Conservation (phyloP, 228 moss, liverwort and hornwort genomes). For the Sphagnum fallax region DNA sequence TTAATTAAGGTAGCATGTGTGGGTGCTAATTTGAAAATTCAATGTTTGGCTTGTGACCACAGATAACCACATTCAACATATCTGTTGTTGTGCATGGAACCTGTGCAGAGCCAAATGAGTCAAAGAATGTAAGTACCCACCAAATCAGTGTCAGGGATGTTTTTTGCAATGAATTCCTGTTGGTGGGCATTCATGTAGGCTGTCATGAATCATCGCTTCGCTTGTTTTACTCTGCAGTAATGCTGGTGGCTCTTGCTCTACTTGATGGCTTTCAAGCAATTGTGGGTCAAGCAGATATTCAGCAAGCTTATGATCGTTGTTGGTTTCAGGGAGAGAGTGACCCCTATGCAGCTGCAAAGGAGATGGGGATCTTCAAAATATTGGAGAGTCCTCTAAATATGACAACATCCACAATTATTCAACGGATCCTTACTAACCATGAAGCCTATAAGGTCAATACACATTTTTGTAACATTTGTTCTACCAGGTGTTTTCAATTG, state of each 20-base stretch:
- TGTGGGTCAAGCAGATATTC: no score
- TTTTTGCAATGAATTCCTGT: no score
- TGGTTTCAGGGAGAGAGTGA: slow-evolving; percentile 55
- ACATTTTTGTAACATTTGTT: neutral
- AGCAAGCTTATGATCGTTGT: neutral
- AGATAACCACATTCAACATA: slow-evolving; percentile 97
- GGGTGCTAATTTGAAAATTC: neutral
- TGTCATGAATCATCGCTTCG: no score
- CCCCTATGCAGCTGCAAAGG: slow-evolving; percentile 73
- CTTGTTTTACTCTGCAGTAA: no score
- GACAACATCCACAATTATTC: slow-evolving; percentile 83
- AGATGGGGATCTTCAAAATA: slow-evolving; percentile 40
- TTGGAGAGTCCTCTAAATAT: slow-evolving; percentile 71
- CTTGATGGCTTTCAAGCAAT: no score
- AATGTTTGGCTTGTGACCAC: slow-evolving; percentile 10
- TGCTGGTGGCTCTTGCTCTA: no score
- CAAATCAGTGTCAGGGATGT: no score
- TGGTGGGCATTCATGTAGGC: no score
- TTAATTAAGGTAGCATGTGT: neutral
- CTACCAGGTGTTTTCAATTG: neutral
- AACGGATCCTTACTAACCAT: slow-evolving; percentile 76
- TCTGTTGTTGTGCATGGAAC: slow-evolving; percentile 81
- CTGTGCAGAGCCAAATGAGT: slow-evolving; percentile 57
- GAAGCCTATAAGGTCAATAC: slow-evolving; percentile 83
- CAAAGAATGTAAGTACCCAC: slow-evolving; percentile 51